These are phyloP conservation scores for Ophidiomyces ophidiicola DNA, from an alignment of 2,329 filamentous ascomycete genomes.

Conservation along the genomic window DNA sequence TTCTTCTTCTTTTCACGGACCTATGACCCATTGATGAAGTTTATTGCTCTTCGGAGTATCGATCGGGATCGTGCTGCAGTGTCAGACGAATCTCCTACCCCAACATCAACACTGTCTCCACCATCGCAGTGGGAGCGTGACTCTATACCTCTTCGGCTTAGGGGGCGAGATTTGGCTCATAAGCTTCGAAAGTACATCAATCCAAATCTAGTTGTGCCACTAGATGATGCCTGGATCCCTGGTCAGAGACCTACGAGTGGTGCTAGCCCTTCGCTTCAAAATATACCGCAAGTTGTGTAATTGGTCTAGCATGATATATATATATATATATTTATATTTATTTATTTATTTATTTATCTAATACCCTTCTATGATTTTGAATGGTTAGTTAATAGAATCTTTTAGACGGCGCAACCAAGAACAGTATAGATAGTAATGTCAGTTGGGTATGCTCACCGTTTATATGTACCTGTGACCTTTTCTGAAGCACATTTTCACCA, in stretches of 20 bases:
- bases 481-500: too few relatives aligned
- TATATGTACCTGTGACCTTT: too few relatives aligned
- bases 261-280: slow-evolving; percentile 2
- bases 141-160: slow-evolving; percentile 30
- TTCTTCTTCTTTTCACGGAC: slow-evolving; percentile 66
- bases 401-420: too few relatives aligned
- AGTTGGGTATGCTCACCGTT: too few relatives aligned
- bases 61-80: slow-evolving; percentile 41
- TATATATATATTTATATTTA: too few relatives aligned
- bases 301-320: neutral
- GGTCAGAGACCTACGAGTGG: slow-evolving; percentile 15
- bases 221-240: slow-evolving; percentile 36
- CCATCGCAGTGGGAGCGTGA: slow-evolving; percentile 35
- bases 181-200: slow-evolving; percentile 37
- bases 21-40: slow-evolving; percentile 80
- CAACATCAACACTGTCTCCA: slow-evolving; percentile 29
- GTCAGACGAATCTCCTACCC: slow-evolving; percentile 23
- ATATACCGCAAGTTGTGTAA: slow-evolving; percentile 3
- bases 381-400: too few relatives aligned
- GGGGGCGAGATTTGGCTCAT: slow-evolving; percentile 30
- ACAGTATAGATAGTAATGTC: too few relatives aligned
- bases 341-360: too few relatives aligned
- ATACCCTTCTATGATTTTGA: too few relatives aligned
- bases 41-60: slow-evolving; percentile 83
- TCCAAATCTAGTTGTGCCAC: slow-evolving; percentile 34